A percentile compares a stretch with the other conserved stretches of the same genome.
phyloP scores from a whole-genome alignment of 805 yeast genomes.

The Candida palmyrensis region DNA sequence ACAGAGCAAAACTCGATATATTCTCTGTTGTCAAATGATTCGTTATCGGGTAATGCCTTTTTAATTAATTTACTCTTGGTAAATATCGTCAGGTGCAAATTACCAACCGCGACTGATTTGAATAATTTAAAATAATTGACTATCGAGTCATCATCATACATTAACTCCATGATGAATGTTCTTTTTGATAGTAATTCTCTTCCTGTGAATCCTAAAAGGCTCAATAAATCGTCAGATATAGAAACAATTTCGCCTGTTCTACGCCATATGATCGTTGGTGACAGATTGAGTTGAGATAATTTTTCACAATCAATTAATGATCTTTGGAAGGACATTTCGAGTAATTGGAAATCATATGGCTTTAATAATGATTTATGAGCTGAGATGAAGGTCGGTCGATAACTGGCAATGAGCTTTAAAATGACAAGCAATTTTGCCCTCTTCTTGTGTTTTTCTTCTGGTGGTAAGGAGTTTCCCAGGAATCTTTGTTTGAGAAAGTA shows the following conservation, averaged over 20 bases:
- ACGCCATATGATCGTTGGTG: slow-evolving; percentile 83
- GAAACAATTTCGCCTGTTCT: slow-evolving; percentile 83
- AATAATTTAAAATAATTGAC: slow-evolving; percentile 68
- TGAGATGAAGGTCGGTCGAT: slow-evolving; percentile 72
- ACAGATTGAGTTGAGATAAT: slow-evolving; percentile 49
- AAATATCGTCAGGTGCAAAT: slow-evolving; percentile 46
- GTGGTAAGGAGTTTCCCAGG: slow-evolving; percentile 42
- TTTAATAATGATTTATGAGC: slow-evolving; percentile 64
- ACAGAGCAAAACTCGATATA: slow-evolving; percentile 66
- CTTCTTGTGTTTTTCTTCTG: slow-evolving; percentile 23
- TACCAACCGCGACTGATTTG: slow-evolving; percentile 68
- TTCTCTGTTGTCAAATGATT: slow-evolving; percentile 9
- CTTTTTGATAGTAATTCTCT: slow-evolving; percentile 54
- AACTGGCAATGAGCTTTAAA: slow-evolving; percentile 56
- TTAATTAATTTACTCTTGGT: slow-evolving; percentile 47
- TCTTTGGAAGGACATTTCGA: slow-evolving; percentile 42
- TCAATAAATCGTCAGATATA: slow-evolving; percentile 67
- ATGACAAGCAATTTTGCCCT: slow-evolving; percentile 34
- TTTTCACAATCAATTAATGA: slow-evolving; percentile 41
- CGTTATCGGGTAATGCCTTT: slow-evolving; percentile 12
- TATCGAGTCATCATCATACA: slow-evolving; percentile 71
- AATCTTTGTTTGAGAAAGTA: slow-evolving; percentile 50
- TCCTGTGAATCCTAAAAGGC: slow-evolving; percentile 59
- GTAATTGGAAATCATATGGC: slow-evolving; percentile 60
- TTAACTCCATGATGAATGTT: slow-evolving; percentile 68